Conservation (phyloP, 345 rosid species). For the Citrus hindsii region DNA sequence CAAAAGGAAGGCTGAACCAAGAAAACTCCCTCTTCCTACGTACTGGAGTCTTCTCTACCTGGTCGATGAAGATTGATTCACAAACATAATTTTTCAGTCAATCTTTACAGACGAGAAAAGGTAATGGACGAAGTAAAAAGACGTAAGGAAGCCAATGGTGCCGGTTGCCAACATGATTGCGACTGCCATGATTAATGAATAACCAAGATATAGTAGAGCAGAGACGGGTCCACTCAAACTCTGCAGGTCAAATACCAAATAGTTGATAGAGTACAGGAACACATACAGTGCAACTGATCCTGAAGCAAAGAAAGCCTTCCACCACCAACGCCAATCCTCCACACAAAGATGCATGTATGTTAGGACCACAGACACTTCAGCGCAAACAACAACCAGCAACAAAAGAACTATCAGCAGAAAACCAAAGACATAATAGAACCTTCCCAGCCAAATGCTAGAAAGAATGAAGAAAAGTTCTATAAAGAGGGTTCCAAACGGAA, state of each 20-base stretch:
- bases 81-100: constrained; percentile 31
- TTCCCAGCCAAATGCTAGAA: constrained; percentile 85
- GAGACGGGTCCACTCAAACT: constrained; percentile 82
- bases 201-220: constrained; percentile 70
- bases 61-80: constrained; percentile 1
- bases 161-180: constrained; percentile 84
- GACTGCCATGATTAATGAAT: constrained; percentile 67
- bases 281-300: constrained; percentile 84
- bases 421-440: constrained; percentile 77
- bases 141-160: constrained; percentile 70
- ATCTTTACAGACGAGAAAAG: constrained; percentile 84
- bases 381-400: constrained; percentile 65
- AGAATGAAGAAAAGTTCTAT: constrained; percentile 81
- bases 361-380: constrained; percentile 76
- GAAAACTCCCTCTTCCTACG: constrained; percentile 6
- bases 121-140: constrained; percentile 79
- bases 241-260: constrained; percentile 73
- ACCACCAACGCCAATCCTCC: constrained; percentile 94
- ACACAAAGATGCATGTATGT: constrained; percentile 88
- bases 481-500: constrained; percentile 77
- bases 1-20: constrained; percentile 10
- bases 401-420: constrained; percentile 67
- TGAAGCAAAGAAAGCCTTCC: constrained; percentile 85
- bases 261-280: constrained; percentile 71
- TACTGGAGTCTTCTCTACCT: constrained; percentile 13